These are phyloP conservation scores for Hanseniaspora guilliermondii DNA, from an alignment of 805 yeast genomes.

Conservation along the genomic window DNA sequence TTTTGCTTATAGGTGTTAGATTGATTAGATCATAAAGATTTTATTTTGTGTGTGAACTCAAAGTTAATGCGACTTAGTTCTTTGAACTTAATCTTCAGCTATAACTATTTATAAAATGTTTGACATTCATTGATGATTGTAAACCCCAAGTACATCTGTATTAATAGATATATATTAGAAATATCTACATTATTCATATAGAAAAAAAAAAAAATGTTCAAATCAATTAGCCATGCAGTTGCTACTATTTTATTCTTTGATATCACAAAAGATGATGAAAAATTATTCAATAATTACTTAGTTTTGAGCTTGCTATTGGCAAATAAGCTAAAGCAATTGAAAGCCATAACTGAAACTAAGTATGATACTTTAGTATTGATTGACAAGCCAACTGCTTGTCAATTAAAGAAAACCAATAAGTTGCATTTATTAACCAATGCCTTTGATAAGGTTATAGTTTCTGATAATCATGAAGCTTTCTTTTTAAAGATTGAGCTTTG, in stretches of 20 bases:
- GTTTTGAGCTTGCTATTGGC: not conserved
- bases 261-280: not conserved
- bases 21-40: too few species aligned
- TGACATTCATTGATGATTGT: too few species aligned
- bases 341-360: not conserved
- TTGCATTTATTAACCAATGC: not conserved
- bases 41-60: too few species aligned
- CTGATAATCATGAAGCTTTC: not conserved
- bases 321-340: not conserved
- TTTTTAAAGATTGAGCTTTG: slow-evolving; percentile 26
- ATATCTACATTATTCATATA: not conserved
- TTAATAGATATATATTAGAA: too few species aligned
- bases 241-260: not conserved
- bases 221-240: not conserved
- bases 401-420: not conserved
- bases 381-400: not conserved
- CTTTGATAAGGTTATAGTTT: not conserved
- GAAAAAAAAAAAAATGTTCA: not conserved
- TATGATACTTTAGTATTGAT: not conserved
- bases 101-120: too few species aligned
- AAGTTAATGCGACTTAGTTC: too few species aligned
- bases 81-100: too few species aligned
- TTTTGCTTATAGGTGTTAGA: too few species aligned
- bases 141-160: too few species aligned
- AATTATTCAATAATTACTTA: not conserved